Evolutionary conservation across 306 rosid species (phyloP).

Genomic region (Quercus engelmannii): DNA sequence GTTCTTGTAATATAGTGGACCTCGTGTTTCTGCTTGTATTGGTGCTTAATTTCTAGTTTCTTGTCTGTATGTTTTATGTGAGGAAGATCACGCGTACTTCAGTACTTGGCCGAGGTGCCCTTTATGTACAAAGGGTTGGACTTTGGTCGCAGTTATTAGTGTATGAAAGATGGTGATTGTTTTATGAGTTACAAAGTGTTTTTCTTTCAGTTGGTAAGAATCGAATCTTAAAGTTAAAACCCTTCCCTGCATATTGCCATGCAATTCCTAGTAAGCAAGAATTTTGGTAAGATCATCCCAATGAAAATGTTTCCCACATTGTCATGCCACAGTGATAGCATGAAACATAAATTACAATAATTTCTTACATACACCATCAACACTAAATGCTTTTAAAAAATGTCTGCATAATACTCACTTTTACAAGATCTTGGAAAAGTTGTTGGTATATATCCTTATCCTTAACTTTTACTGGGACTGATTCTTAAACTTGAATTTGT

Average conservation of each 20-base stretch:
- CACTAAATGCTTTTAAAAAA: no score
- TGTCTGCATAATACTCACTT: no score
- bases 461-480: no score
- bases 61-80: neutral
- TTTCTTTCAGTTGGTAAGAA: neutral
- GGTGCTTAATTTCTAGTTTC: neutral
- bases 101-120: neutral
- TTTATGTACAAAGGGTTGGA: no score
- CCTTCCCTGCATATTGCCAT: neutral
- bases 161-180: neutral
- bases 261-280: neutral
- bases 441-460: no score
- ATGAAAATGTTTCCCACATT: no score
- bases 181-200: neutral
- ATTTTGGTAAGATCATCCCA: neutral
- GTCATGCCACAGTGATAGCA: no score
- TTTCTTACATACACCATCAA: neutral
- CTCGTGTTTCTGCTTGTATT: neutral
- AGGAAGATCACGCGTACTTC: neutral
- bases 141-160: neutral
- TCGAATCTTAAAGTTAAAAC: neutral
- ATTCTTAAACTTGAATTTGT: no score
- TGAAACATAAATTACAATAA: neutral
- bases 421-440: no score
- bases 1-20: neutral